Evolutionary conservation across 768 basidiomycete species (phyloP).

Genomic region (Suillus variegatus): DNA sequence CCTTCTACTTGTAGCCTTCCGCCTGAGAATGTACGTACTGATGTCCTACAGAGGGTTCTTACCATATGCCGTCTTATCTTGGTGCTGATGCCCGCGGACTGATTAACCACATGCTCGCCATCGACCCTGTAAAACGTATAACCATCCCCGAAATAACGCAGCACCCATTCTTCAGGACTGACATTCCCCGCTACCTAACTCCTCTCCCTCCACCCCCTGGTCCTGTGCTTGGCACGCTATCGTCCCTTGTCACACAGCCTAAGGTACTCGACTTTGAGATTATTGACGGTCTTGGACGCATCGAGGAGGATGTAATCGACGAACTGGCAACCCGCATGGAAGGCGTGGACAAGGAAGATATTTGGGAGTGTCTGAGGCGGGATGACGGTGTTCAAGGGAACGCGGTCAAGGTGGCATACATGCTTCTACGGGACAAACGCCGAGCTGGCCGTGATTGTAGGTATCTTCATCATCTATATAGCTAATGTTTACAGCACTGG

Average conservation of each 20-base stretch:
- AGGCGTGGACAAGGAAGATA: constrained; percentile 77
- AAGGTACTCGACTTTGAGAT: constrained; percentile 76
- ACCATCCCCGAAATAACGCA: constrained; percentile 90
- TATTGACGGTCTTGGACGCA: constrained; percentile 88
- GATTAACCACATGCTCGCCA: constrained; percentile 86
- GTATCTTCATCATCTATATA: constrained; percentile 31
- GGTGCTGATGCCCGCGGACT: constrained; percentile 76
- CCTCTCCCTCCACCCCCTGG: constrained; percentile 79
- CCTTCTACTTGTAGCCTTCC: background rate
- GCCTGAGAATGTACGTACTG: background rate
- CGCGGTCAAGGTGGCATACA: constrained; percentile 94
- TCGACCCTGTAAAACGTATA: constrained; percentile 94
- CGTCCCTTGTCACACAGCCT: constrained; percentile 67
- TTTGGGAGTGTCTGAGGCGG: constrained; percentile 82
- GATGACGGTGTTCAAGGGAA: constrained; percentile 89
- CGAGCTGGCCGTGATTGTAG: constrained; percentile 81
- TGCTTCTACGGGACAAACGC: constrained; percentile 87
- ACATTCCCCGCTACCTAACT: constrained; percentile 84
- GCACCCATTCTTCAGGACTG: constrained; percentile 87
- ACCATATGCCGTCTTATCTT: constrained; percentile 81
- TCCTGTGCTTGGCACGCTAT: constrained; percentile 74
- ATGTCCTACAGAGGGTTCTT: constrained; percentile 75
- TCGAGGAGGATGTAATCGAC: constrained; percentile 90
- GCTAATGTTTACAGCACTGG: constrained; percentile 7
- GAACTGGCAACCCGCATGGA: constrained; percentile 73